phyloP scores from a whole-genome alignment of 2,329 filamentous ascomycete species.

The Ilyonectria mors-panacis region DNA sequence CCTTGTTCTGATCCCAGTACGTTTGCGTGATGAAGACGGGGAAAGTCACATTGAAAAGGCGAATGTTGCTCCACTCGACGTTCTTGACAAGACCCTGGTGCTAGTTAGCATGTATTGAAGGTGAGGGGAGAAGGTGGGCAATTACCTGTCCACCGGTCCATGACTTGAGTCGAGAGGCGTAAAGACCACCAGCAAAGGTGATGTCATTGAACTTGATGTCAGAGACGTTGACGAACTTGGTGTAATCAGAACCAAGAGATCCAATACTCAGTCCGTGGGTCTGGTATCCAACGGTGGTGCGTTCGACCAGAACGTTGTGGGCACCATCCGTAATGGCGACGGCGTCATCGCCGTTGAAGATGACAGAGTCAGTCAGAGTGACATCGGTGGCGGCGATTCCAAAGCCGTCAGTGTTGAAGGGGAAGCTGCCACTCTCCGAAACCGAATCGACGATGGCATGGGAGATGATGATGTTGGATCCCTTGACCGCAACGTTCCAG shows the following conservation, averaged over 20 bases:
- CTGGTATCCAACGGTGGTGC: constrained; percentile 27
- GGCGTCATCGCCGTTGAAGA: constrained; percentile 27
- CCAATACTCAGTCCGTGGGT: constrained; percentile 29
- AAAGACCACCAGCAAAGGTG: constrained; percentile 27
- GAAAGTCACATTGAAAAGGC: constrained; percentile 31
- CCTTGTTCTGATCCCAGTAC: constrained; percentile 30
- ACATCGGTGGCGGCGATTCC: constrained; percentile 20
- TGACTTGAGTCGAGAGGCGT: constrained; percentile 28
- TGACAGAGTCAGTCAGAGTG: constrained; percentile 24
- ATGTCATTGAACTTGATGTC: constrained; percentile 31
- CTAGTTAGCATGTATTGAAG: not conserved
- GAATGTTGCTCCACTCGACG: constrained; percentile 29
- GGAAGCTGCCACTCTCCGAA: constrained; percentile 23
- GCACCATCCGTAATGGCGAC: constrained; percentile 28
- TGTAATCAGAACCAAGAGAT: constrained; percentile 30
- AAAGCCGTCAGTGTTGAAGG: constrained; percentile 28
- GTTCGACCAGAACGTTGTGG: constrained; percentile 25
- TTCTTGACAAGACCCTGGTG: constrained; percentile 23
- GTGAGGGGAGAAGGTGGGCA: not conserved
- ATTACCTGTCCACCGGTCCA: constrained; percentile 29
- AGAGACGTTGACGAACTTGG: constrained; percentile 24
- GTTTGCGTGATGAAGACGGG: constrained; percentile 31
- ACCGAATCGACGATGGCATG: constrained; percentile 26
- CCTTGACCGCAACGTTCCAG: constrained; percentile 29
- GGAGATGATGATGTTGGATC: constrained; percentile 29